Conservation (phyloP, 768 basidiomycete species). For the Sarcomyxa edulis region DNA sequence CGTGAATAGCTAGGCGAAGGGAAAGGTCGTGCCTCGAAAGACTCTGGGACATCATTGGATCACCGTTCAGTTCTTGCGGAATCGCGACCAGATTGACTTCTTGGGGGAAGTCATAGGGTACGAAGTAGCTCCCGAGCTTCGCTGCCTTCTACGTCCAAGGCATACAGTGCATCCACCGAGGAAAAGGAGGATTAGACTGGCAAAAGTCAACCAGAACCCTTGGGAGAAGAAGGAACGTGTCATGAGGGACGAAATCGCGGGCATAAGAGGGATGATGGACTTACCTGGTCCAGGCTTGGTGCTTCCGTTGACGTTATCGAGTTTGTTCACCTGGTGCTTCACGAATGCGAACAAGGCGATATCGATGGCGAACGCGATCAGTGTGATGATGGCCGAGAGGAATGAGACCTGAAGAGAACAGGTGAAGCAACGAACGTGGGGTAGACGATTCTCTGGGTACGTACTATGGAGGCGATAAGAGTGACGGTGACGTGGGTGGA, state of each 20-base stretch:
- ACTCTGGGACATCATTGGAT: too few species aligned
- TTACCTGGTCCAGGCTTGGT: slow-evolving; percentile 63
- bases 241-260: slow-evolving; percentile 5
- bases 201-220: slow-evolving; percentile 79
- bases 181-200: slow-evolving; percentile 54
- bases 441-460: too few species aligned
- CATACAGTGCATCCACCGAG: slow-evolving; percentile 67
- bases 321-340: slow-evolving; percentile 49
- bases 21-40: too few species aligned
- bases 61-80: slow-evolving; percentile 7
- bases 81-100: slow-evolving; percentile 9
- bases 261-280: slow-evolving; percentile 12
- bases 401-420: too few species aligned
- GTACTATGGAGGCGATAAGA: slow-evolving; percentile 52
- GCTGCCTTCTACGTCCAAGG: slow-evolving; percentile 56
- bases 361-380: slow-evolving; percentile 74
- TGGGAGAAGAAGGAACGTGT: slow-evolving; percentile 2
- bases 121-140: slow-evolving; percentile 36
- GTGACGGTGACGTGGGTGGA: slow-evolving; percentile 53
- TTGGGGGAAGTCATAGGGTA: slow-evolving; percentile 30
- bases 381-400: slow-evolving; percentile 60
- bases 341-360: slow-evolving; percentile 65
- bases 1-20: slow-evolving; percentile 8
- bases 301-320: slow-evolving; percentile 34
- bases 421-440: too few species aligned